phyloP scores from a whole-genome alignment of 139 green algal species.

The Picochlorum sp. region DNA sequence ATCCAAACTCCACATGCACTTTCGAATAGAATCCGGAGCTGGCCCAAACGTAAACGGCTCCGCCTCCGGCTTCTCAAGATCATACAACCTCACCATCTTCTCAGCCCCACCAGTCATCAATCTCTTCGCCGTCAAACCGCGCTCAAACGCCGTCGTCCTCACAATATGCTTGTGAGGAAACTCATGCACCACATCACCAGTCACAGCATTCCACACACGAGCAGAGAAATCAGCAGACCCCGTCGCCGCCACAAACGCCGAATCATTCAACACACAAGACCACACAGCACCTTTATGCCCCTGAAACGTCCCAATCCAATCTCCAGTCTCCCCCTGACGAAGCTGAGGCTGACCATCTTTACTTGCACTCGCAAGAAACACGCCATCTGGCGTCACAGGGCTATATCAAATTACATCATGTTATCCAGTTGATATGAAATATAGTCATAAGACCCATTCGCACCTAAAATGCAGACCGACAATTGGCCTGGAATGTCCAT shows the following conservation, averaged over 20 bases:
- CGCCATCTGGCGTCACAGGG: slow-evolving; percentile 84
- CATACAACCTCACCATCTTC: slow-evolving; percentile 87
- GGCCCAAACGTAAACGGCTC: slow-evolving; percentile 33
- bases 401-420: slow-evolving; percentile 33
- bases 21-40: slow-evolving; percentile 45
- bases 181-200: slow-evolving; percentile 73
- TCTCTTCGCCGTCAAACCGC: slow-evolving; percentile 18
- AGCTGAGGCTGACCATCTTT: slow-evolving; percentile 99
- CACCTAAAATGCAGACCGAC: slow-evolving; percentile 92
- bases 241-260: slow-evolving; percentile 80
- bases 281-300: slow-evolving; percentile 98
- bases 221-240: slow-evolving; percentile 91
- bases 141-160: slow-evolving; percentile 69
- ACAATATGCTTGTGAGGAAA: slow-evolving; percentile 95
- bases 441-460: neutral
- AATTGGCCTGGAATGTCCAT: slow-evolving; percentile 92
- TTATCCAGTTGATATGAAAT: too few relatives aligned
- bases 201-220: slow-evolving; percentile 90
- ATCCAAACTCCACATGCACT: slow-evolving; percentile 50
- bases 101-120: slow-evolving; percentile 72
- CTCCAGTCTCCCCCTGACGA: slow-evolving; percentile 82
- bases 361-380: slow-evolving; percentile 86
- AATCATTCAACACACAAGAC: slow-evolving; percentile 77
- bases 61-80: slow-evolving; percentile 64
- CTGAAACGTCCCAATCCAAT: slow-evolving; percentile 98